Conservation (phyloP, 164 flowering plant species). For the Kalanchoe fedtschenkoi region DNA sequence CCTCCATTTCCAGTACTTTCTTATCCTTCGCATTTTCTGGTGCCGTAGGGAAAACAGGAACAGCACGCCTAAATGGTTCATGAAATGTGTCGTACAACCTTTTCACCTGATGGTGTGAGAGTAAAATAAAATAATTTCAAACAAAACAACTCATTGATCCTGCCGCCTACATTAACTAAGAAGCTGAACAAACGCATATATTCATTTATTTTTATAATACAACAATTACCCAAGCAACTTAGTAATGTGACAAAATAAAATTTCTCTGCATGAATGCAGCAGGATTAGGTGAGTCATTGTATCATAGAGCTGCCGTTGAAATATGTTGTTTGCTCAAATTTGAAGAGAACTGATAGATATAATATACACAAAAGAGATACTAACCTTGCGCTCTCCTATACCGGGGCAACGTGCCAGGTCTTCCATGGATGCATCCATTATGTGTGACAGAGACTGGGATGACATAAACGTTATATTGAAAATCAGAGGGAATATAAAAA, state of each 20-base stretch:
- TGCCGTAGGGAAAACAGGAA: slow-evolving; percentile 29
- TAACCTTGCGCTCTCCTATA: slow-evolving; percentile 94
- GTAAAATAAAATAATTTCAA: not conserved
- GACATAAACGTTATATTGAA: not conserved
- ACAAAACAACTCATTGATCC: not conserved
- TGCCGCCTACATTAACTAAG: not conserved
- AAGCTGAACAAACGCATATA: not conserved
- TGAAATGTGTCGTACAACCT: slow-evolving; percentile 88
- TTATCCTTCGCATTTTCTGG: slow-evolving; percentile 22
- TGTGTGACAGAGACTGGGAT: slow-evolving; percentile 69
- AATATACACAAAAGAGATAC: not conserved
- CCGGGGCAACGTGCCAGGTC: slow-evolving; percentile 95
- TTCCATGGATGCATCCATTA: slow-evolving; percentile 96
- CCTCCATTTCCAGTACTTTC: slow-evolving; percentile 30
- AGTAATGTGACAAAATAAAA: too few species aligned
- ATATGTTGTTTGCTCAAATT: not conserved
- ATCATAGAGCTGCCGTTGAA: not conserved
- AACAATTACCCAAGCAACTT: not conserved
- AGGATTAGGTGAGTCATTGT: not conserved
- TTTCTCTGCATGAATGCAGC: too few species aligned
- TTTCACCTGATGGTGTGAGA: slow-evolving; percentile 42
- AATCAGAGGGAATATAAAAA: not conserved
- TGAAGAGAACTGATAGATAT: too few species aligned
- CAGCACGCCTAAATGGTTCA: slow-evolving; percentile 80
- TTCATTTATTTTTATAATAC: not conserved